Percentiles rank a stretch among this genome's conserved stretches.
Evolutionary conservation across 1,139 yeast genomes (phyloP).

Genomic region (Blastobotrys buckinghamii): DNA sequence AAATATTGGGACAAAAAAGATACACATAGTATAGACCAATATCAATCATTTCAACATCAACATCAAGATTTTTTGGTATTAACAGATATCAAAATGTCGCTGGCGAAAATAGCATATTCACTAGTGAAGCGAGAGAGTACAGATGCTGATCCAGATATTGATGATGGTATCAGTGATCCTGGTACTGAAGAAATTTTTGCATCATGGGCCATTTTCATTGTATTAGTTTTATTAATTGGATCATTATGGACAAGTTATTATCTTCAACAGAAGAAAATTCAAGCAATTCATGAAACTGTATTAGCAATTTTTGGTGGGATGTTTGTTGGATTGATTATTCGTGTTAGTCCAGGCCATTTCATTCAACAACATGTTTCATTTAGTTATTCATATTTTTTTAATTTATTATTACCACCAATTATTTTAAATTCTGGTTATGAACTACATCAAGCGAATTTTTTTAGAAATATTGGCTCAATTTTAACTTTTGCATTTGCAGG

Average conservation of each 20-base stretch:
- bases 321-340: constrained; percentile 87
- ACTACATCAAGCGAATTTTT: constrained; percentile 90
- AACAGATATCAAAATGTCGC: not conserved
- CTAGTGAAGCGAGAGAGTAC: constrained; percentile 31
- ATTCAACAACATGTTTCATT: constrained; percentile 96
- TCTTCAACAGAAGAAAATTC: constrained; percentile 83
- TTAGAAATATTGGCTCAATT: constrained; percentile 85
- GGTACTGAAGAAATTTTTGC: constrained; percentile 94
- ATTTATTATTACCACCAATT: constrained; percentile 90
- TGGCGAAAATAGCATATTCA: constrained; percentile 3
- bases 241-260: constrained; percentile 96
- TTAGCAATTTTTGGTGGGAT: constrained; percentile 93
- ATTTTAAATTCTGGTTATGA: constrained; percentile 95
- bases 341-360: constrained; percentile 91
- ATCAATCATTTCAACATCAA: not conserved
- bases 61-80: no score
- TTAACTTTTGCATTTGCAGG: constrained; percentile 96
- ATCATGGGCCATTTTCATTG: constrained; percentile 93
- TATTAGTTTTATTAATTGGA: constrained; percentile 69
- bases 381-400: constrained; percentile 91
- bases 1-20: not conserved
- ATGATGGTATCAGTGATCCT: constrained; percentile 70
- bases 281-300: constrained; percentile 95
- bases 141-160: constrained; percentile 39
- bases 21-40: not conserved